Percentiles rank a stretch among this genome's conserved stretches.
Evolutionary conservation across 2,329 filamentous ascomycete species (phyloP).

Genomic region (Blumeria graminis): DNA sequence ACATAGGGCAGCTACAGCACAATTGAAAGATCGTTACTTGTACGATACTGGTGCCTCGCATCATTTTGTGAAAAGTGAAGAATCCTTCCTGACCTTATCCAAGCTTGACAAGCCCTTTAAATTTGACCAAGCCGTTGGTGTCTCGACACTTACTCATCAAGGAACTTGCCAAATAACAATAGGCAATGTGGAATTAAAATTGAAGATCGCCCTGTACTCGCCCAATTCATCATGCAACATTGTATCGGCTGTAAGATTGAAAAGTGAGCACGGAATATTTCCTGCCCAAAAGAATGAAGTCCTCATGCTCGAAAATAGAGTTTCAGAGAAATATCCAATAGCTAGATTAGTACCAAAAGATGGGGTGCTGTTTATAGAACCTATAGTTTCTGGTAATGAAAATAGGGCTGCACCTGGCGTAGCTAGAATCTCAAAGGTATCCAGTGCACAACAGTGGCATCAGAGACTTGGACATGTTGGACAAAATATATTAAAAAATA

Average conservation of each 20-base stretch:
- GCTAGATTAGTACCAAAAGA: neutral
- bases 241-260: neutral
- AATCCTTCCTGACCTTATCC: neutral
- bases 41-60: neutral
- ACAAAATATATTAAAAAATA: neutral
- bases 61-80: neutral
- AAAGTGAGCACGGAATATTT: neutral
- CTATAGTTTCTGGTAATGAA: neutral
- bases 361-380: neutral
- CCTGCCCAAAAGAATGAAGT: neutral
- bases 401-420: neutral
- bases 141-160: neutral
- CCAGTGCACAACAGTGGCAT: neutral
- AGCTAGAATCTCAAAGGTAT: neutral
- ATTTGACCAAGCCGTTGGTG: neutral
- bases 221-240: neutral
- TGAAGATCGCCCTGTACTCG: neutral
- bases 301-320: neutral
- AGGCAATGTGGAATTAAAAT: neutral
- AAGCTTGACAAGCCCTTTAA: neutral
- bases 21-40: neutral
- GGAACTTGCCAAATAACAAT: neutral
- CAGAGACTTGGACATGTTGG: neutral
- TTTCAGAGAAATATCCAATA: neutral
- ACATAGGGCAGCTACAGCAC: no score